Evolutionary conservation across 768 basidiomycete genomes (phyloP).

Genomic region (Termitomyces sp.): DNA sequence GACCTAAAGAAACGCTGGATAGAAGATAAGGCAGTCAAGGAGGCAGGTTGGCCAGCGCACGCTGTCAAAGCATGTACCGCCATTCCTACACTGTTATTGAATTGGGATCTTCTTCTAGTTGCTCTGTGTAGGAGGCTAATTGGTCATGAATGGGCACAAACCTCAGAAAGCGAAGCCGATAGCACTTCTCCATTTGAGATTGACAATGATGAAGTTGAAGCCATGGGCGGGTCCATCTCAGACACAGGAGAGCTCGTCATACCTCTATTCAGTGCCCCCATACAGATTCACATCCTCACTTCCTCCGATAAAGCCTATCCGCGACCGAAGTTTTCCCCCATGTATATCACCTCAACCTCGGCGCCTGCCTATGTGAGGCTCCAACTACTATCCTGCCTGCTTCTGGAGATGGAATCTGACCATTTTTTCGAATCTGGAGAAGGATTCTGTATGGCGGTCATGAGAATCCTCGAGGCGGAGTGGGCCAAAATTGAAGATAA

Average conservation of each 20-base stretch:
- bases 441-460: constrained; percentile 65
- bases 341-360: constrained; percentile 68
- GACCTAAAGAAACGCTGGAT: constrained; percentile 73
- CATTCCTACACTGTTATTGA: constrained; percentile 30
- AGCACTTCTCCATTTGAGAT: constrained; percentile 24
- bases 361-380: constrained; percentile 79
- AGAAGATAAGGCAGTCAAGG: constrained; percentile 73
- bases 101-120: constrained; percentile 52
- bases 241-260: constrained; percentile 47
- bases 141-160: constrained; percentile 30
- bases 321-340: constrained; percentile 48
- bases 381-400: constrained; percentile 65
- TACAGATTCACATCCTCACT: constrained; percentile 63
- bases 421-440: constrained; percentile 61
- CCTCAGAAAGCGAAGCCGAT: constrained; percentile 1
- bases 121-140: constrained; percentile 49
- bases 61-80: constrained; percentile 53
- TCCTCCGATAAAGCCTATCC: constrained; percentile 38
- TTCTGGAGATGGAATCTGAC: constrained; percentile 47
- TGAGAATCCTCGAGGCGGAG: constrained; percentile 65
- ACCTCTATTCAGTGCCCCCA: constrained; percentile 57
- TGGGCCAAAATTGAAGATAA: constrained; percentile 62
- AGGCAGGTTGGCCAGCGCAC: constrained; percentile 77
- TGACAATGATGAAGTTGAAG: constrained; percentile 41
- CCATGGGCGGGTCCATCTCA: constrained; percentile 48